phyloP scores from a whole-genome alignment of 768 basidiomycete genomes.

The Lactifluus hygrophoroides region DNA sequence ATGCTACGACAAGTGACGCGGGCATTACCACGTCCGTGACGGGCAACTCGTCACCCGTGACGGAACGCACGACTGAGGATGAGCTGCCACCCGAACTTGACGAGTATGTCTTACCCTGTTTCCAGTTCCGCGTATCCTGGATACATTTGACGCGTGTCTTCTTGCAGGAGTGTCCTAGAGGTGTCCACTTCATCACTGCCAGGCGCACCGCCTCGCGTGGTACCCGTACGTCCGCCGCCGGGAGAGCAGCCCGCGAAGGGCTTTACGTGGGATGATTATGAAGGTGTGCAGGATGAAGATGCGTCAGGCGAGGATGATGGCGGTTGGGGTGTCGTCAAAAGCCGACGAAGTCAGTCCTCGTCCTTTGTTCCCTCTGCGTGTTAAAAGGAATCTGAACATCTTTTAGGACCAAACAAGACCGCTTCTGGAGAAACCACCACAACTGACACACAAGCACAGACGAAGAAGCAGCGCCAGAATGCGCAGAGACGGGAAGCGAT shows the following conservation, averaged over 20 bases:
- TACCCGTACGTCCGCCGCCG: slow-evolving; percentile 54
- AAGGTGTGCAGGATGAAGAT: slow-evolving; percentile 58
- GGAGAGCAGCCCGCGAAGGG: slow-evolving; percentile 53
- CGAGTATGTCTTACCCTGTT: slow-evolving; percentile 41
- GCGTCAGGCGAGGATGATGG: slow-evolving; percentile 57
- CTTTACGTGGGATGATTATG: slow-evolving; percentile 73
- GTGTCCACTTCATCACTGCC: slow-evolving; percentile 38
- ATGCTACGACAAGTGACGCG: slow-evolving; percentile 39
- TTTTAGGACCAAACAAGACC: slow-evolving; percentile 19
- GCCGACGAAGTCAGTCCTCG: slow-evolving; percentile 31
- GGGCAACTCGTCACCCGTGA: slow-evolving; percentile 32
- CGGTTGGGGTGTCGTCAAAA: slow-evolving; percentile 68
- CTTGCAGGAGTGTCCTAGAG: slow-evolving; percentile 45
- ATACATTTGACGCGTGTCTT: neutral
- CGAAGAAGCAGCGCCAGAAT: slow-evolving; percentile 67
- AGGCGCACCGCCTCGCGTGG: slow-evolving; percentile 46
- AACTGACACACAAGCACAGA: slow-evolving; percentile 38
- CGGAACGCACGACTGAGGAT: slow-evolving; percentile 29
- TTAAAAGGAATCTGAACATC: neutral
- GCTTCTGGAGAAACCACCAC: neutral
- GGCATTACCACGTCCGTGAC: slow-evolving; percentile 41
- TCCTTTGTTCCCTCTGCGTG: neutral
- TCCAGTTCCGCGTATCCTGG: slow-evolving; percentile 4
- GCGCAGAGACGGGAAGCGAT: slow-evolving; percentile 46
- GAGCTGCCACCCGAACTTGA: slow-evolving; percentile 56